Conservation (phyloP, 257 asterid genomes). For the Paulownia fortunei region DNA sequence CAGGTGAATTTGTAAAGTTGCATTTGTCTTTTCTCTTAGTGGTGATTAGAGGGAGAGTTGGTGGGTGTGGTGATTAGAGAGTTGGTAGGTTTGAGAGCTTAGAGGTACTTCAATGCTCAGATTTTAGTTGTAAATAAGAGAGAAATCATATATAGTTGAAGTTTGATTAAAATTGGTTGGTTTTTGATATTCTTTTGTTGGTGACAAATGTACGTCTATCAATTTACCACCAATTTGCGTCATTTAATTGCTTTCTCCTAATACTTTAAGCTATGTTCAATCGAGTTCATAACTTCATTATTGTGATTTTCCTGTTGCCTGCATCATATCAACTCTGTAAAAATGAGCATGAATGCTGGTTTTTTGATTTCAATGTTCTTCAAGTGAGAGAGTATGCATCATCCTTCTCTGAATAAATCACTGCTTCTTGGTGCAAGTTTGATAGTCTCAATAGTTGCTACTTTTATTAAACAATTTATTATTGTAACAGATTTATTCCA, state of each 20-base stretch:
- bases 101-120: constrained; percentile 3
- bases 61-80: constrained; percentile 24
- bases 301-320: background rate
- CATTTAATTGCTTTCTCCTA: too few relatives aligned
- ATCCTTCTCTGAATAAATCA: too few relatives aligned
- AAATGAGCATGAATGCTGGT: too few relatives aligned
- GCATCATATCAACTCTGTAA: too few relatives aligned
- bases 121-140: constrained; percentile 39
- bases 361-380: too few relatives aligned
- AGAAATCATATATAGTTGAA: constrained; percentile 18
- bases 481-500: too few relatives aligned
- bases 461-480: too few relatives aligned
- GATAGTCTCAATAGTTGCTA: too few relatives aligned
- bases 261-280: too few relatives aligned
- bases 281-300: background rate
- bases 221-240: too few relatives aligned
- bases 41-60: constrained; percentile 25
- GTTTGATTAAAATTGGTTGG: constrained; percentile 8
- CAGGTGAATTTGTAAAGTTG: constrained; percentile 49
- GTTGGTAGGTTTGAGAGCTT: constrained; percentile 10
- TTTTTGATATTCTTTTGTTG: background rate
- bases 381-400: too few relatives aligned
- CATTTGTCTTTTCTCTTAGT: constrained; percentile 32
- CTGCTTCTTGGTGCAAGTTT: too few relatives aligned
- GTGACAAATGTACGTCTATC: background rate